A percentile compares a stretch with the other conserved stretches of the same genome.
phyloP scores from a whole-genome alignment of 495 filamentous ascomycete genomes.

The Talaromyces borbonicus region DNA sequence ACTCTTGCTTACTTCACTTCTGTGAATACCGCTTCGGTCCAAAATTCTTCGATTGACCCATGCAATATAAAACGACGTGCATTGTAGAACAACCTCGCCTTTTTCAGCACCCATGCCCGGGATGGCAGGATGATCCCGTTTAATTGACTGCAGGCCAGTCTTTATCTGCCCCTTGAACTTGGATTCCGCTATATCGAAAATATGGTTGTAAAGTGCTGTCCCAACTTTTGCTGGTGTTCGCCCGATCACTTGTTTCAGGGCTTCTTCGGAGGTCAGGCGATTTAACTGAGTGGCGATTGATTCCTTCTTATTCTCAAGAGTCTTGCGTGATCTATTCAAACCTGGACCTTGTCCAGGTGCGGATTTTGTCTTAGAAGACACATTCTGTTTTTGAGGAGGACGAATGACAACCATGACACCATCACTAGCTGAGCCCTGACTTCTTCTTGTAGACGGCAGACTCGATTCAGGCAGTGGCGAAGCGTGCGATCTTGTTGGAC shows the following conservation, averaged over 20 bases:
- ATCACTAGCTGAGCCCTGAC: constrained; percentile 1
- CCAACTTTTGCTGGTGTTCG: constrained; percentile 7
- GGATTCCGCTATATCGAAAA: neutral
- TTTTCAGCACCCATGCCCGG: constrained; percentile 9
- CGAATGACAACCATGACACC: neutral
- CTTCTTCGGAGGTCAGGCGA: neutral
- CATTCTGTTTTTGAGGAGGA: neutral
- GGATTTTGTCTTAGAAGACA: neutral
- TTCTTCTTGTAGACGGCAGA: constrained; percentile 16
- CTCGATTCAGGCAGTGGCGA: constrained; percentile 15
- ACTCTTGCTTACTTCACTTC: constrained; percentile 11
- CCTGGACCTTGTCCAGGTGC: neutral
- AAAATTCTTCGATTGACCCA: constrained; percentile 26
- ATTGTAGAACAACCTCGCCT: constrained; percentile 18
- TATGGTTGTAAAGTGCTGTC: constrained; percentile 6
- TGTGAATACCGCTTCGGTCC: constrained; percentile 13
- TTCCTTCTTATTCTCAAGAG: neutral
- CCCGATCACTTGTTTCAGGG: neutral
- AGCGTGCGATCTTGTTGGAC: constrained; percentile 17
- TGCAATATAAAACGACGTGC: constrained; percentile 27
- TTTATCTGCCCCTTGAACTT: neutral
- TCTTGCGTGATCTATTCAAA: neutral
- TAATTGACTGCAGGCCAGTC: neutral
- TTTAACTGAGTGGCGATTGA: neutral
- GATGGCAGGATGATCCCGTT: neutral